These are phyloP conservation scores for Fusarium piperis DNA, from an alignment of 2,329 filamentous ascomycete species.

Conservation along the genomic window DNA sequence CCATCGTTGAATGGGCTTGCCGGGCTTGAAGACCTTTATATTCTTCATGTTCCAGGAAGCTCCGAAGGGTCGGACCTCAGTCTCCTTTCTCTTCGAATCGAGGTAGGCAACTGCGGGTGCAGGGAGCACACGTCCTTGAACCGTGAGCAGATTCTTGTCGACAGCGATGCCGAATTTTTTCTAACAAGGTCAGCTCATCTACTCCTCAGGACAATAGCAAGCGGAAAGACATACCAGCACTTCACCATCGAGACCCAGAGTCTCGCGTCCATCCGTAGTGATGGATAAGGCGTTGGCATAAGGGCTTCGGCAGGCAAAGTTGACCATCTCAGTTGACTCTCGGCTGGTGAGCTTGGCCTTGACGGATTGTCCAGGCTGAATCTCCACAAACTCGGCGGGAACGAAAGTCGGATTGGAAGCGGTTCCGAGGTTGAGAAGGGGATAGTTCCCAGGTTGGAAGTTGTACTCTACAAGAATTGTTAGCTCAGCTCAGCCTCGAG, in stretches of 20 bases:
- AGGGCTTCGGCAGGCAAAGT: constrained; percentile 75
- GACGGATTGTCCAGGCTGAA: constrained; percentile 72
- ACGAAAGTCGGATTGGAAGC: constrained; percentile 67
- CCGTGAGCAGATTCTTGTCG: constrained; percentile 71
- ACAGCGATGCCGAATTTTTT: constrained; percentile 71
- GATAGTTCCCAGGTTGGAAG: constrained; percentile 52
- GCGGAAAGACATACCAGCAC: constrained; percentile 43
- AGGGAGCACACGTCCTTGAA: constrained; percentile 74
- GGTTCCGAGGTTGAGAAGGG: constrained; percentile 74
- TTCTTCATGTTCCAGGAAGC: constrained; percentile 77
- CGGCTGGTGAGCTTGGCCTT: constrained; percentile 65
- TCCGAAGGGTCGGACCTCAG: constrained; percentile 48
- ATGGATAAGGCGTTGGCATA: constrained; percentile 75
- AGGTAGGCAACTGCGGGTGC: constrained; percentile 71
- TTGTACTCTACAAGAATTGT: constrained; percentile 47
- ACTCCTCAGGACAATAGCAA: background rate
- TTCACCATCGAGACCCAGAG: constrained; percentile 66
- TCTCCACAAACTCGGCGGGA: constrained; percentile 71
- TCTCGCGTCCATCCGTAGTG: constrained; percentile 62
- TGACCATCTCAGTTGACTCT: constrained; percentile 76
- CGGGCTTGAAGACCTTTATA: constrained; percentile 64
- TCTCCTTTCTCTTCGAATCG: constrained; percentile 30
- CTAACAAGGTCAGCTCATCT: constrained; percentile 24
- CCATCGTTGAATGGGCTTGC: constrained; percentile 59
- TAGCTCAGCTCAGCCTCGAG: background rate